A percentile compares a stretch with the other conserved stretches of the same genome.
These are phyloP conservation scores for Glycine latifolia DNA, from an alignment of 306 rosid species.

Conservation along the genomic window DNA sequence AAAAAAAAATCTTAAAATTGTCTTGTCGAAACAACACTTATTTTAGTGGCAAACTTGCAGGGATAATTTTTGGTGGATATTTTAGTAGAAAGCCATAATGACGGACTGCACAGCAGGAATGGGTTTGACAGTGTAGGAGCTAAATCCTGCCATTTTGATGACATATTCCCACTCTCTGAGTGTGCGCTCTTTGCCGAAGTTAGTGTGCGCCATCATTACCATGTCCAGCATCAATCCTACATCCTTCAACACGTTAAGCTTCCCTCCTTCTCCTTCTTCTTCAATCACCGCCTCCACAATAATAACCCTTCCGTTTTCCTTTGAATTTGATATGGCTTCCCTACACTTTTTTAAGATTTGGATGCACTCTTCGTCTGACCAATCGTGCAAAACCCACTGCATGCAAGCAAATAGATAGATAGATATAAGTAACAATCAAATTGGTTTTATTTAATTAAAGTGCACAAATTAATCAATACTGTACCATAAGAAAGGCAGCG, in stretches of 20 bases:
- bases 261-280: constrained; percentile 35
- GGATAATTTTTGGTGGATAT: background rate
- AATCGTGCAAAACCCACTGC: constrained; percentile 69
- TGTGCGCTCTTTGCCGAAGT: constrained; percentile 68
- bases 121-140: constrained; percentile 41
- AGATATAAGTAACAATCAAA: too few relatives aligned
- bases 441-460: too few relatives aligned
- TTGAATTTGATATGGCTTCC: constrained; percentile 50
- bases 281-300: constrained; percentile 58
- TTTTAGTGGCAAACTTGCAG: too few relatives aligned
- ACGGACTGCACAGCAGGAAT: constrained; percentile 56
- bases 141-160: constrained; percentile 65
- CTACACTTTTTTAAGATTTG: constrained; percentile 60
- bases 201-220: constrained; percentile 70
- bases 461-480: too few relatives aligned
- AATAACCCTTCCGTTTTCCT: constrained; percentile 66
- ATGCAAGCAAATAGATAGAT: too few relatives aligned
- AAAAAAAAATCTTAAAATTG: too few relatives aligned
- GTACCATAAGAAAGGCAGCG: constrained; percentile 63
- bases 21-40: too few relatives aligned
- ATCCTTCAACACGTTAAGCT: constrained; percentile 41
- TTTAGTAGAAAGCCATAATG: constrained; percentile 53
- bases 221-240: constrained; percentile 64
- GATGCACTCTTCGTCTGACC: constrained; percentile 73
- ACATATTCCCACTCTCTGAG: constrained; percentile 63